Evolutionary conservation across 2,329 filamentous ascomycete genomes (phyloP).

Genomic region (Colletotrichum spinosum): DNA sequence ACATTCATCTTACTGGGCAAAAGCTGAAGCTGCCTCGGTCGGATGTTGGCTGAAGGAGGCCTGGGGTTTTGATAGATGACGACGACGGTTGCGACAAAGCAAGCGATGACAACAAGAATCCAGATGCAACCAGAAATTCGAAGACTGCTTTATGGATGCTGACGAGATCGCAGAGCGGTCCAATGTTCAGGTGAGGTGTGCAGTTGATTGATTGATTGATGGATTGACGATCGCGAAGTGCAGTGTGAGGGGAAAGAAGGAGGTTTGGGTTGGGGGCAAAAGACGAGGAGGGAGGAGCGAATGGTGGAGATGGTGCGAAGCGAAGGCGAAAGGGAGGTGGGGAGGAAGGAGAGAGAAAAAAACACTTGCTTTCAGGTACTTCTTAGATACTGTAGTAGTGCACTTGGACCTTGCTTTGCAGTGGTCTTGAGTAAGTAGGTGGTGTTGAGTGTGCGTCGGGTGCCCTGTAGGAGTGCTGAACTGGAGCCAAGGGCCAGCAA

Average conservation of each 20-base stretch:
- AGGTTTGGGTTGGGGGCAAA: constrained; percentile 32
- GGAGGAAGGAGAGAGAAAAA: background rate
- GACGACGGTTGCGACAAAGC: constrained; percentile 33
- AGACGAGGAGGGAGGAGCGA: constrained; percentile 14
- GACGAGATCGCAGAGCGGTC: background rate
- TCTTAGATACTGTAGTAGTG: constrained; percentile 1
- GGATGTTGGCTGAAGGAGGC: constrained; percentile 4
- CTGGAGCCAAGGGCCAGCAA: too few relatives aligned
- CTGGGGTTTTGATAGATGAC: constrained; percentile 29
- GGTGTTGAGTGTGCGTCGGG: too few relatives aligned
- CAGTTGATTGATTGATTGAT: constrained; percentile 2
- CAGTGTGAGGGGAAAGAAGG: constrained; percentile 36
- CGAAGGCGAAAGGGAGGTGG: constrained; percentile 16
- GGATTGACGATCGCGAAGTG: constrained; percentile 8
- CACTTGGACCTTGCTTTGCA: constrained; percentile 1
- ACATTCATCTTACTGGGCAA: constrained; percentile 65
- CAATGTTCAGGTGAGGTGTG: background rate
- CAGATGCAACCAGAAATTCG: constrained; percentile 29
- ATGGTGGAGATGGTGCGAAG: constrained; percentile 29
- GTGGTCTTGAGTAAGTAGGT: too few relatives aligned
- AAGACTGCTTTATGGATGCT: constrained; percentile 1
- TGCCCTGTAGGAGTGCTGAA: too few relatives aligned
- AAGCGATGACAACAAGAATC: constrained; percentile 30
- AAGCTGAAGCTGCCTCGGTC: constrained; percentile 12
- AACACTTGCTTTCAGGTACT: background rate